Evolutionary conservation across 2,329 filamentous ascomycete species (phyloP).

Genomic region (Alternaria solani): DNA sequence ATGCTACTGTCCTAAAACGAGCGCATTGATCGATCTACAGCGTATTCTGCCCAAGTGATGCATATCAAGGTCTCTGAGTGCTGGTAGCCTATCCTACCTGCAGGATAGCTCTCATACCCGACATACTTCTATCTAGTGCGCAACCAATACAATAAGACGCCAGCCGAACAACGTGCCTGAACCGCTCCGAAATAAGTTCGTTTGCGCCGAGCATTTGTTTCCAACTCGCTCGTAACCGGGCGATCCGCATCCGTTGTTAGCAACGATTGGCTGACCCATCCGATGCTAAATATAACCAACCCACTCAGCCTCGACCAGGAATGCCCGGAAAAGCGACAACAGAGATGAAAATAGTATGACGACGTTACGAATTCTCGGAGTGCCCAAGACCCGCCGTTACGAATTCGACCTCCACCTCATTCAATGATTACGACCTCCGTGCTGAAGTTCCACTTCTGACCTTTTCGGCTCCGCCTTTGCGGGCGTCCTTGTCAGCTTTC

Average conservation of each 20-base stretch:
- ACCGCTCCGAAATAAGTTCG: neutral
- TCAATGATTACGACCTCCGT: conserved; percentile 2
- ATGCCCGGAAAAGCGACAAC: conserved; percentile 11
- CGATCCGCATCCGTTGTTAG: conserved; percentile 13
- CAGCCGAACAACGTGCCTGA: neutral
- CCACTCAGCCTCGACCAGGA: conserved; percentile 28
- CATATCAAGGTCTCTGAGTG: neutral
- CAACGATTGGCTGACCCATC: conserved; percentile 15
- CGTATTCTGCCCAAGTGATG: neutral
- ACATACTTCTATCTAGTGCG: neutral
- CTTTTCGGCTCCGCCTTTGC: conserved; percentile 13
- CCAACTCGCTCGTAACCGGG: conserved; percentile 10
- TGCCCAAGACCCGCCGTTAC: neutral
- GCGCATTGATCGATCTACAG: neutral
- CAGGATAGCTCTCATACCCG: neutral
- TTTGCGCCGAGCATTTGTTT: neutral
- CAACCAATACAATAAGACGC: neutral
- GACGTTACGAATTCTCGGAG: neutral
- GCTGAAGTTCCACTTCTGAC: conserved; percentile 6
- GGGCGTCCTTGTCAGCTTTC: conserved; percentile 3
- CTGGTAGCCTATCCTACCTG: neutral
- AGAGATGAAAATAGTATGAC: conserved; percentile 5
- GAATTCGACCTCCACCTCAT: neutral
- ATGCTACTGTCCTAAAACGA: neutral
- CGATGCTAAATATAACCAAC: conserved; percentile 32